phyloP scores from a whole-genome alignment of 2,329 filamentous ascomycete species.

The Coniochaeta sp. region DNA sequence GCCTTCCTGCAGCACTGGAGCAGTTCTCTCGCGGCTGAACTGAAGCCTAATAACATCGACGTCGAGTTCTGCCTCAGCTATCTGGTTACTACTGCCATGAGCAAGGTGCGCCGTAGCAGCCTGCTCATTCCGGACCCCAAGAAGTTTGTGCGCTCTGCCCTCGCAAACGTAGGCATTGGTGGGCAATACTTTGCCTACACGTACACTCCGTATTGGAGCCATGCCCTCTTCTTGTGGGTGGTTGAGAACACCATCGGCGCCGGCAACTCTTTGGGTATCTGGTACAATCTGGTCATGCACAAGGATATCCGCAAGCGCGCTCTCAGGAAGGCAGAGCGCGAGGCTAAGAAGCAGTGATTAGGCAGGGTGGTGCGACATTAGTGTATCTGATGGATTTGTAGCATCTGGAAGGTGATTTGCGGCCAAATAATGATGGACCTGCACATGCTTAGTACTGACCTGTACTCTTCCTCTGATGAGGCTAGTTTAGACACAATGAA shows the following conservation, averaged over 20 bases:
- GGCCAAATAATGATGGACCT: background rate
- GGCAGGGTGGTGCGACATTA: background rate
- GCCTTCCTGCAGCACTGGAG: constrained; percentile 98
- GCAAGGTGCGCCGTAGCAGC: constrained; percentile 79
- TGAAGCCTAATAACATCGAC: constrained; percentile 72
- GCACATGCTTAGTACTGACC: background rate
- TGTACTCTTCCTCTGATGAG: background rate
- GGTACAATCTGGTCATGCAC: constrained; percentile 62
- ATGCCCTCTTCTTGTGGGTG: constrained; percentile 81
- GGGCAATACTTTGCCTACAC: constrained; percentile 75
- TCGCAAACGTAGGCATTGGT: constrained; percentile 75
- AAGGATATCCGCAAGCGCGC: constrained; percentile 75
- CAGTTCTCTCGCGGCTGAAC: constrained; percentile 73
- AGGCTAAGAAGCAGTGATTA: constrained; percentile 56
- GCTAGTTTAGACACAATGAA: background rate
- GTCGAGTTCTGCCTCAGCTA: constrained; percentile 92
- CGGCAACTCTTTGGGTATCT: constrained; percentile 37
- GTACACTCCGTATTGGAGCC: constrained; percentile 89
- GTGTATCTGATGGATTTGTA: background rate
- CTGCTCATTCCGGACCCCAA: constrained; percentile 74
- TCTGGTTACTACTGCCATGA: constrained; percentile 93
- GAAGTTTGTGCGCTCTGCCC: constrained; percentile 69
- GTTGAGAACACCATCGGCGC: constrained; percentile 53
- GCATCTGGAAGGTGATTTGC: background rate
- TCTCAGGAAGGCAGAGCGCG: constrained; percentile 74